Evolutionary conservation across 495 filamentous ascomycete genomes (phyloP).

Genomic region (Neurospora cerealis): DNA sequence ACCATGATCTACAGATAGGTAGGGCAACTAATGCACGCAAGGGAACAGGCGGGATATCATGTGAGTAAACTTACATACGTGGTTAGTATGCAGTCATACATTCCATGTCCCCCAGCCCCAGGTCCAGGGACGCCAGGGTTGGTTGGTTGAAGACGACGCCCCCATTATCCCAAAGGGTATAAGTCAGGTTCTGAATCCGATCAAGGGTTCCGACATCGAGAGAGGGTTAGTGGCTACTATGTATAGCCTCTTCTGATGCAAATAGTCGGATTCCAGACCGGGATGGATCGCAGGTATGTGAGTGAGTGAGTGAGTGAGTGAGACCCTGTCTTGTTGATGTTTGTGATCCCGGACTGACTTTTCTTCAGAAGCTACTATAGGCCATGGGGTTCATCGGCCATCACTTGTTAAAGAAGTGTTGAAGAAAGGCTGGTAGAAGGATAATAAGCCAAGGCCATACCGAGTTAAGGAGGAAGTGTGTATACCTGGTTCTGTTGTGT

Average conservation of each 20-base stretch:
- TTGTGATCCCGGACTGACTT: neutral
- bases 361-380: neutral
- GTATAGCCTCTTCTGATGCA: neutral
- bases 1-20: neutral
- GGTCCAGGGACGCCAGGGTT: neutral
- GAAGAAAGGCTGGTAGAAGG: neutral
- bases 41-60: neutral
- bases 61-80: neutral
- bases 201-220: neutral
- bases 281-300: neutral
- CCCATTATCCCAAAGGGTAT: neutral
- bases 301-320: neutral
- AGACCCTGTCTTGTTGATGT: neutral
- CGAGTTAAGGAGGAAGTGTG: neutral
- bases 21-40: neutral
- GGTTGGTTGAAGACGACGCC: neutral
- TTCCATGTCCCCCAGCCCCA: neutral
- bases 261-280: neutral
- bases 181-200: neutral
- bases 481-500: neutral
- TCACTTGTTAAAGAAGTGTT: neutral
- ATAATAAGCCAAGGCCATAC: neutral
- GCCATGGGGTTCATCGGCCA: neutral
- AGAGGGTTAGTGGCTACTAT: neutral
- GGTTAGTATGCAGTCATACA: neutral